Conservation (phyloP, 179 eudicot genomes). For the Carnegiea gigantea region DNA sequence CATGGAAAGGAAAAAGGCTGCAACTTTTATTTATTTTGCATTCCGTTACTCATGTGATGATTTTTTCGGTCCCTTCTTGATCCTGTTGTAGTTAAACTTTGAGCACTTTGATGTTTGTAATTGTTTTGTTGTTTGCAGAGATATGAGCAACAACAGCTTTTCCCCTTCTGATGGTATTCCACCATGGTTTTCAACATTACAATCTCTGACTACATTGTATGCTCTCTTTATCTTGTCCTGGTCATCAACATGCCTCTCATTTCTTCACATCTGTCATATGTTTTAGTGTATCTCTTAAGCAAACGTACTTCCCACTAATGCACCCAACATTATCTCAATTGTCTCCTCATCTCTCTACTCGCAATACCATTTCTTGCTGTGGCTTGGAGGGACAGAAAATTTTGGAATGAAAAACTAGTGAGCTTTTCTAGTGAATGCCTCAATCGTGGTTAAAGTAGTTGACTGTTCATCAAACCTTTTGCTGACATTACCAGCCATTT, state of each 20-base stretch:
- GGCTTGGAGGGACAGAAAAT: not conserved
- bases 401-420: not conserved
- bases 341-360: not conserved
- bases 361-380: not conserved
- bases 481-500: no score
- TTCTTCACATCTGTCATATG: not conserved
- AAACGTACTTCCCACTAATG: not conserved
- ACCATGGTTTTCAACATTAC: constrained; percentile 49
- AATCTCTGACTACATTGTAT: constrained; percentile 49
- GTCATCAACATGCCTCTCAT: not conserved
- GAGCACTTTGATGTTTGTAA: not conserved
- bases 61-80: not conserved
- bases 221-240: not conserved
- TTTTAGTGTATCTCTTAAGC: not conserved
- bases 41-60: not conserved
- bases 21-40: not conserved
- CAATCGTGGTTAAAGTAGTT: not conserved
- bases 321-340: not conserved
- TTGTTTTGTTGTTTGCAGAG: constrained; percentile 42
- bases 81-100: not conserved
- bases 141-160: constrained; percentile 77
- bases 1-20: not conserved
- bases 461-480: not conserved
- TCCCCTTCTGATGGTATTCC: constrained; percentile 44
- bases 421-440: not conserved